Base-by-base conservation (phyloP, 768 basidiomycete genomes). In the Hericium erinaceus region DNA sequence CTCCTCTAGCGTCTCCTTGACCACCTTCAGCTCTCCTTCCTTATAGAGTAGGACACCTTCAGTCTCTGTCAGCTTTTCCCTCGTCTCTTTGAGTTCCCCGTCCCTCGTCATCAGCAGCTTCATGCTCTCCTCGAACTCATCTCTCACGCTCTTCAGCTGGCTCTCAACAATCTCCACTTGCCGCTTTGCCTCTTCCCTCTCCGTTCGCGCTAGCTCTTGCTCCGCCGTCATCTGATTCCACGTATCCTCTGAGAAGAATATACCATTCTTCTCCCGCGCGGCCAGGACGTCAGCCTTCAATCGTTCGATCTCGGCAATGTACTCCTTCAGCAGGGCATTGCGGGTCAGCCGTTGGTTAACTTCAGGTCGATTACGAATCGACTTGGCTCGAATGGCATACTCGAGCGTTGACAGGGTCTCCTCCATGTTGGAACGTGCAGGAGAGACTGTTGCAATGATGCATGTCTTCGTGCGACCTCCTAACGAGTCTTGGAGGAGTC, bases 401-500 rank as follows among this genome's bases (percentile, higher is more conserved):
- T 98, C 94, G 48, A 99, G 85, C 0, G 97, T 99, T 2, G 95
- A 97, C 18, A 97, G 80, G 0, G 97, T 98, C 72, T 98, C 97
- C 70, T 99, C 97, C 74, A 95, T 81, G 67, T 95, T 98, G 24
- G 85, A 90, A 22, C 91, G 84, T 4, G 92, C 90, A 1, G 97
- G 95, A 9, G 93, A 95, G 65, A 98, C 83, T 6, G 97, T 98
- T 0, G 95, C 97, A 60, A 99, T 90, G 67, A 99, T 93, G 65
- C 93, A 95, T 0, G 97, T 99, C 74, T 98, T 98, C 6, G 97
- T 99, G 37, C 85, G 81, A 0, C 97, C 97, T 6, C 97, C 97
- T 4, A 99, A 79, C n/a, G 97, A 99, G 72, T 99, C 97, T 85
- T 98, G 95, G 4, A 99, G 80, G 10, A 99, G 79, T 39, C 97